phyloP scores from a whole-genome alignment of 2,329 filamentous ascomycete species.

The Aspergillus sergii region DNA sequence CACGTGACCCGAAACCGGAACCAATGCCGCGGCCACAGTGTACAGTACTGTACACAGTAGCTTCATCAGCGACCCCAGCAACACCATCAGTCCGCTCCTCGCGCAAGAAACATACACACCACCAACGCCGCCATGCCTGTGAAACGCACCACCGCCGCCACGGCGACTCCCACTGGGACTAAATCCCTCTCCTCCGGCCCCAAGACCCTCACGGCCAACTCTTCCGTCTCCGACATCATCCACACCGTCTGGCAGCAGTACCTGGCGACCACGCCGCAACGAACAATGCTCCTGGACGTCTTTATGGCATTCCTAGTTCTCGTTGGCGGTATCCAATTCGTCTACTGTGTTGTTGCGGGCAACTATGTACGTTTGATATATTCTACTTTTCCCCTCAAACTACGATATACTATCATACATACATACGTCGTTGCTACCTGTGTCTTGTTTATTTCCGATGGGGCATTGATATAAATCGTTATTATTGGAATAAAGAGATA shows the following conservation, averaged over 20 bases:
- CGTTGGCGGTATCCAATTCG: conserved; percentile 87
- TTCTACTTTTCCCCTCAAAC: too few relatives aligned
- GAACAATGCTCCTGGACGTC: conserved; percentile 85
- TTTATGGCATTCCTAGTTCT: conserved; percentile 87
- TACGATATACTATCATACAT: too few relatives aligned
- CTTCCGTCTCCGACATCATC: conserved; percentile 60
- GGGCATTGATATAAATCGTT: too few relatives aligned
- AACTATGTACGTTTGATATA: conserved; percentile 77
- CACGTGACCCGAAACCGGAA: conserved; percentile 7
- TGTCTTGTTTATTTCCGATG: too few relatives aligned
- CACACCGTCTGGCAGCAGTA: conserved; percentile 77
- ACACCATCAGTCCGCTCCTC: background rate
- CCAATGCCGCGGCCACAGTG: background rate
- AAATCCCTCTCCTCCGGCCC: conserved; percentile 37
- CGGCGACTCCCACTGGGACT: conserved; percentile 23
- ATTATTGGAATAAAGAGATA: too few relatives aligned
- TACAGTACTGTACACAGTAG: conserved; percentile 17
- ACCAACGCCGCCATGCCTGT: conserved; percentile 15
- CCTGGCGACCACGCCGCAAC: conserved; percentile 77
- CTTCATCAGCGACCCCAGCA: conserved; percentile 11
- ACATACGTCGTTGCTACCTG: too few relatives aligned
- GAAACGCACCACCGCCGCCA: conserved; percentile 28
- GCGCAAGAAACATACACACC: background rate
- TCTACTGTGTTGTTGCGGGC: conserved; percentile 87
- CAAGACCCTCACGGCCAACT: conserved; percentile 41